A percentile compares a stretch with the other conserved stretches of the same genome.
These are phyloP conservation scores for Solanum bulbocastanum DNA, from an alignment of 257 asterid genomes.

Conservation along the genomic window DNA sequence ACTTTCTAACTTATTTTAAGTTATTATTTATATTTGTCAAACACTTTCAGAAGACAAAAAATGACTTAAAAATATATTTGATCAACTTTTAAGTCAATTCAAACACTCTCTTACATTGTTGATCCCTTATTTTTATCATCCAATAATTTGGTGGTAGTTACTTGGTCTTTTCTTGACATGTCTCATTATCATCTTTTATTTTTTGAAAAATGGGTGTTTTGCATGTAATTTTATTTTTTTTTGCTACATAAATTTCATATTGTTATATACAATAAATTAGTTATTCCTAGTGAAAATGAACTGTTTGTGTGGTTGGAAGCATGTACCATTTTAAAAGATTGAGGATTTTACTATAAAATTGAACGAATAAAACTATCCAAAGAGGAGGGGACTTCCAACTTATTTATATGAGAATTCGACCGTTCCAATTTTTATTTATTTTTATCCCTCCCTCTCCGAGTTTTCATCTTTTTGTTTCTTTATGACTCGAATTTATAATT, in stretches of 20 bases:
- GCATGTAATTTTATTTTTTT: not conserved
- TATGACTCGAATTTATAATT: too few relatives aligned
- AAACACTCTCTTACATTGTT: not conserved
- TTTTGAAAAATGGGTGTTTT: not conserved
- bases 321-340: not conserved
- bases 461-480: not conserved
- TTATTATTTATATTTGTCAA: too few relatives aligned
- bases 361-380: not conserved
- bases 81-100: too few relatives aligned
- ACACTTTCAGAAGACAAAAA: too few relatives aligned
- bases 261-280: not conserved
- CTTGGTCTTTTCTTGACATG: not conserved
- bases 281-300: not conserved
- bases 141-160: not conserved
- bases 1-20: too few relatives aligned
- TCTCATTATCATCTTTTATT: not conserved
- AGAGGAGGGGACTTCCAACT: not conserved
- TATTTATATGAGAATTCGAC: not conserved
- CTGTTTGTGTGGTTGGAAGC: not conserved
- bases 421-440: not conserved
- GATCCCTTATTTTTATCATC: too few relatives aligned
- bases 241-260: not conserved
- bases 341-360: not conserved
- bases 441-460: not conserved
- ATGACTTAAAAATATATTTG: too few relatives aligned